Percentiles rank a stretch among this genome's conserved stretches.
These are phyloP conservation scores for Pleurotus citrinopileatus DNA, from an alignment of 768 basidiomycete genomes.

Conservation along the genomic window DNA sequence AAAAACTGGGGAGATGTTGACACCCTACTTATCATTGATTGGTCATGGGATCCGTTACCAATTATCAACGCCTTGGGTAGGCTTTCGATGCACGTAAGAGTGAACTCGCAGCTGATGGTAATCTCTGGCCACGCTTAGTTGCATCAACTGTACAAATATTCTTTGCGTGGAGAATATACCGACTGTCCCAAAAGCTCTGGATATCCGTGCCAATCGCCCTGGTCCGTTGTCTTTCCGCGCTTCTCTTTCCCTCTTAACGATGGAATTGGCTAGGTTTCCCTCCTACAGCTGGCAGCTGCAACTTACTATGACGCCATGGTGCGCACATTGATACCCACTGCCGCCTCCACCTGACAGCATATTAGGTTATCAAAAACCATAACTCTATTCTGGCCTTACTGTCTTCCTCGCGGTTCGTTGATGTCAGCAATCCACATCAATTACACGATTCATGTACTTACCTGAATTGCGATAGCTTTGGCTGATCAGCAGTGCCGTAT, in stretches of 20 bases:
- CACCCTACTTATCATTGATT: slow-evolving; percentile 13
- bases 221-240: neutral
- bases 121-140: slow-evolving; percentile 8
- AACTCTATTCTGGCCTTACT: neutral
- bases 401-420: neutral
- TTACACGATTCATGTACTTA: too few species aligned
- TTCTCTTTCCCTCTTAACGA: neutral
- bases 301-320: slow-evolving; percentile 5
- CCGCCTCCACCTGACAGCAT: neutral
- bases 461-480: slow-evolving; percentile 13
- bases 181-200: slow-evolving; percentile 4
- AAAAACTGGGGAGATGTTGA: slow-evolving; percentile 18
- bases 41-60: slow-evolving; percentile 15
- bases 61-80: slow-evolving; percentile 2
- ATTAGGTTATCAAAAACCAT: neutral
- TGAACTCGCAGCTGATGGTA: neutral
- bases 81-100: neutral
- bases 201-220: slow-evolving; percentile 11
- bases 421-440: neutral
- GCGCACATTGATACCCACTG: neutral
- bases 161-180: slow-evolving; percentile 14
- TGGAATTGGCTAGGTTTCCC: neutral
- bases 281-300: neutral
- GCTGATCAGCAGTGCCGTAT: slow-evolving; percentile 14
- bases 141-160: slow-evolving; percentile 15